Percentiles rank a stretch among this genome's conserved stretches.
phyloP scores from a whole-genome alignment of 2,329 filamentous ascomycete genomes.

The Paecilomyces variotii region DNA sequence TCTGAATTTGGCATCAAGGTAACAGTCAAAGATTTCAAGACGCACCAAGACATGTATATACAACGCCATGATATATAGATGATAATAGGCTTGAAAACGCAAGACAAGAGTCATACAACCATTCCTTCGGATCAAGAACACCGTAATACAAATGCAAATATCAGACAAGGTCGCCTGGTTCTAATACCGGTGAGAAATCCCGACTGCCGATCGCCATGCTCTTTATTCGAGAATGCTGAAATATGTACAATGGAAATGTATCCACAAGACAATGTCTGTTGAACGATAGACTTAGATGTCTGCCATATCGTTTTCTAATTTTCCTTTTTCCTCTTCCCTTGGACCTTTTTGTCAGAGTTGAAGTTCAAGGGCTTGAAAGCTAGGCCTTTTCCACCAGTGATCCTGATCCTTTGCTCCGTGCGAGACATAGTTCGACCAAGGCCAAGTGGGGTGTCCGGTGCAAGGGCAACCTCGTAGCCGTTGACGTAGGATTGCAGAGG shows the following conservation, averaged over 20 bases:
- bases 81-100: neutral
- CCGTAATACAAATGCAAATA: neutral
- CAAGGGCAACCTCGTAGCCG: conserved; percentile 34
- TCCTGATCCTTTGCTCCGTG: conserved; percentile 35
- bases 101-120: neutral
- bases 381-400: conserved; percentile 36
- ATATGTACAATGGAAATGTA: neutral
- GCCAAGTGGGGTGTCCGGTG: conserved; percentile 29
- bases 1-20: neutral
- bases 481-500: conserved; percentile 20
- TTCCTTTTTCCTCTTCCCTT: conserved; percentile 5
- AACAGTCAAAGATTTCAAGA: neutral
- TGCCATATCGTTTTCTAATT: neutral
- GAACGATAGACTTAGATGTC: neutral
- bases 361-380: conserved; percentile 34
- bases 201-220: neutral
- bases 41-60: neutral
- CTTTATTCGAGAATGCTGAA: neutral
- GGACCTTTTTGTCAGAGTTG: conserved; percentile 12
- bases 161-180: neutral
- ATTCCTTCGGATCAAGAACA: neutral
- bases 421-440: conserved; percentile 33
- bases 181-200: neutral
- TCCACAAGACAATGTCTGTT: neutral
- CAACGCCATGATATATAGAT: neutral